These are phyloP conservation scores for Wallacemonas sp. DNA, from an alignment of 208 protist species.

Conservation along the genomic window DNA sequence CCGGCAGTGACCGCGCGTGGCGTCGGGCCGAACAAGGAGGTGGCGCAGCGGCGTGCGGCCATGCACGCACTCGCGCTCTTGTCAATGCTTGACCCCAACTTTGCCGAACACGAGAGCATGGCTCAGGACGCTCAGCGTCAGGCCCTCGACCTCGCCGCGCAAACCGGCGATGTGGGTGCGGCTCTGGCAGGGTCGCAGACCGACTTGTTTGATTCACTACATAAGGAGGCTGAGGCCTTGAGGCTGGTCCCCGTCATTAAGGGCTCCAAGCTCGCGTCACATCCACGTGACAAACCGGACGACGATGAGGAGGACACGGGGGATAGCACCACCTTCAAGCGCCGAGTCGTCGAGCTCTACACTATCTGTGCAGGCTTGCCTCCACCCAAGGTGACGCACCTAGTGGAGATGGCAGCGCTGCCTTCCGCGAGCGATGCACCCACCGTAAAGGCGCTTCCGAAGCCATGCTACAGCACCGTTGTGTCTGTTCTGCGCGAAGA, in stretches of 20 bases:
- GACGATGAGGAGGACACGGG: background rate
- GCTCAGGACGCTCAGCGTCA: slow-evolving; percentile 17
- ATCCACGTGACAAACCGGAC: slow-evolving; percentile 1
- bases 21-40: slow-evolving; percentile 58
- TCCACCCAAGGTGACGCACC: slow-evolving; percentile 29
- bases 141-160: background rate
- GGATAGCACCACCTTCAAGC: slow-evolving; percentile 35
- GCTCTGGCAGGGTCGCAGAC: background rate
- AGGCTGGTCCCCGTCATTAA: background rate
- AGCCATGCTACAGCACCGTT: background rate
- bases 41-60: slow-evolving; percentile 60
- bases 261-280: no score
- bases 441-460: background rate
- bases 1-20: slow-evolving; percentile 57
- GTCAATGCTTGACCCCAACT: slow-evolving; percentile 68
- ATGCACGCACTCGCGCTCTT: slow-evolving; percentile 83
- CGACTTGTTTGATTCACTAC: background rate
- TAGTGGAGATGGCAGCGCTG: slow-evolving; percentile 7
- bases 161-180: slow-evolving; percentile 14
- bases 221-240: background rate
- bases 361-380: slow-evolving; percentile 58
- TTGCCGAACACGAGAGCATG: slow-evolving; percentile 20
- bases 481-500: slow-evolving; percentile 8
- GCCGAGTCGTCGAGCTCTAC: slow-evolving; percentile 63
- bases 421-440: background rate